phyloP scores from a whole-genome alignment of 139 green algal species.

The Auxenochlorella pyrenoidosa region DNA sequence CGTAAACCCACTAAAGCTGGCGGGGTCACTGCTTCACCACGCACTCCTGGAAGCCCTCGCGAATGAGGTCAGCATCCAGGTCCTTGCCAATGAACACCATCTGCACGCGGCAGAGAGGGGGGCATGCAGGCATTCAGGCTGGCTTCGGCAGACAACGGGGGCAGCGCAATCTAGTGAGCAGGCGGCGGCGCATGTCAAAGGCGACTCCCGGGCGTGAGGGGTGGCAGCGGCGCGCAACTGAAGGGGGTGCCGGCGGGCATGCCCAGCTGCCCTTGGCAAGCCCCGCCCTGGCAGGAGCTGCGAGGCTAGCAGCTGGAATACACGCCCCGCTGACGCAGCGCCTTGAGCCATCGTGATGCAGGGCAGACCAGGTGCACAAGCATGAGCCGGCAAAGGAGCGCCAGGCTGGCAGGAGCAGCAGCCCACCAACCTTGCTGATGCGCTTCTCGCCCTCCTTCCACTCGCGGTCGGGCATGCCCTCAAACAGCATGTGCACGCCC shows the following conservation, averaged over 20 bases:
- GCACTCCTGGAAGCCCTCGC: constrained; percentile 77
- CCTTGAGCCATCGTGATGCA: background rate
- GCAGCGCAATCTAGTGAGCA: too few relatives aligned
- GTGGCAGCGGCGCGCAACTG: too few relatives aligned
- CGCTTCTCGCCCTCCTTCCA: constrained; percentile 66
- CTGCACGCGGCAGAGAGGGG: constrained; percentile 2
- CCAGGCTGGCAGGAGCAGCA: background rate
- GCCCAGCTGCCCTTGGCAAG: too few relatives aligned
- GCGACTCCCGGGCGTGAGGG: too few relatives aligned
- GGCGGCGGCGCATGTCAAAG: too few relatives aligned
- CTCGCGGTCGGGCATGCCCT: constrained; percentile 81
- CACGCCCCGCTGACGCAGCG: too few relatives aligned
- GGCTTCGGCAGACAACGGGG: too few relatives aligned
- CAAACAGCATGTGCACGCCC: constrained; percentile 95
- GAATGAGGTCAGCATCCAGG: constrained; percentile 57
- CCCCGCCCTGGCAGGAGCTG: too few relatives aligned
- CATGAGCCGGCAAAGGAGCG: background rate
- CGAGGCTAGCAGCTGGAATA: too few relatives aligned
- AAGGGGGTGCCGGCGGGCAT: too few relatives aligned
- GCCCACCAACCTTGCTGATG: background rate
- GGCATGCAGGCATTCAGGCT: too few relatives aligned
- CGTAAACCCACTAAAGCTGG: too few relatives aligned
- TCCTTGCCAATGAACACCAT: constrained; percentile 92
- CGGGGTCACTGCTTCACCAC: constrained; percentile 36
- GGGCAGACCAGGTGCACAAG: background rate